Evolutionary conservation across 1,284 basidiomycete genomes (phyloP).

Genomic region (Polyporus tsugae): DNA sequence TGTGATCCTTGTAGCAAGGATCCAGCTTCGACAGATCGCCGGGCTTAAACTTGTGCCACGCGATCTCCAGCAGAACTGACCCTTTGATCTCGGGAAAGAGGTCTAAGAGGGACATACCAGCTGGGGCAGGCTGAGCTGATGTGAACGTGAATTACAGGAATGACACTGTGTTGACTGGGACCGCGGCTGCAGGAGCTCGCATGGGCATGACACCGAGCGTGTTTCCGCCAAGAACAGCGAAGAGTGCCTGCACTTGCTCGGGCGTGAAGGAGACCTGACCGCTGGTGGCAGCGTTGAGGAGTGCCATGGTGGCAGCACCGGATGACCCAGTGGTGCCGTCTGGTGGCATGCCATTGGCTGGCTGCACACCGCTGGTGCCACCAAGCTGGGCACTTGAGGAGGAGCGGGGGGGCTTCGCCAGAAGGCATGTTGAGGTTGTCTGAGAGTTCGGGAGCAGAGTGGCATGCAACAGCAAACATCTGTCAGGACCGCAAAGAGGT

Average conservation of each 20-base stretch:
- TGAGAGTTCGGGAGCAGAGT: background rate
- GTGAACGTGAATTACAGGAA: conserved; percentile 15
- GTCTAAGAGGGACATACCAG: conserved; percentile 11
- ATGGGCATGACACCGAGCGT: background rate
- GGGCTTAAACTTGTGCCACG: conserved; percentile 11
- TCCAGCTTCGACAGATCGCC: conserved; percentile 14
- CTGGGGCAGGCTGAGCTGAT: background rate
- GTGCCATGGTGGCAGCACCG: too few relatives aligned
- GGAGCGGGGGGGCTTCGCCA: background rate
- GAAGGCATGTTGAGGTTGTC: background rate
- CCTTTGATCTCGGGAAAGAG: conserved; percentile 13
- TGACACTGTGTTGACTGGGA: background rate
- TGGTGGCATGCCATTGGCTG: too few relatives aligned
- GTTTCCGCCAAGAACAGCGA: background rate
- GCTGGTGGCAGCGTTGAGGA: too few relatives aligned
- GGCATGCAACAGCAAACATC: background rate
- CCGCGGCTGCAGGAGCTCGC: background rate
- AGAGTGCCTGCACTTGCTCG: background rate
- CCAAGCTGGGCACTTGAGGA: too few relatives aligned
- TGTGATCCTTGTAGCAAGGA: background rate
- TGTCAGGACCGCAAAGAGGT: conserved; percentile 6
- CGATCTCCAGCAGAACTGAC: conserved; percentile 12
- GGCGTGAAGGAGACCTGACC: too few relatives aligned
- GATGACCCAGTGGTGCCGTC: too few relatives aligned
- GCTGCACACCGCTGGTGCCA: background rate